These are phyloP conservation scores for Jimgerdemannia flammicorona DNA, from an alignment of 192 early-diverging fungal genomes.

Conservation along the genomic window DNA sequence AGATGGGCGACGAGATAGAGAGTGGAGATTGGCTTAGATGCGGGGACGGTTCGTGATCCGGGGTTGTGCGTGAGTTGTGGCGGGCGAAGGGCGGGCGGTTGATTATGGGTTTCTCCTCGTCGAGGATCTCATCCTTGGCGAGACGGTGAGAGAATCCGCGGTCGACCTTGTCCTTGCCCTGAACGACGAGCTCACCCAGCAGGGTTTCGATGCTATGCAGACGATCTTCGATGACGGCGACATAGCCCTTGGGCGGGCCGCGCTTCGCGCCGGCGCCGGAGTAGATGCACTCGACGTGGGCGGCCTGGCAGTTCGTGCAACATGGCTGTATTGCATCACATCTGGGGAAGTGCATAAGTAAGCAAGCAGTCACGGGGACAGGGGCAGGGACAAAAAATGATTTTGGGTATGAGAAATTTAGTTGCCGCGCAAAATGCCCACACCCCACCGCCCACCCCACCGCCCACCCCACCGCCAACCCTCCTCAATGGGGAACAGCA, in stretches of 20 bases:
- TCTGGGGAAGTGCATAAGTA: too few species aligned
- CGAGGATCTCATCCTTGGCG: too few species aligned
- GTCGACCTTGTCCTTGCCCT: slow-evolving; percentile 16
- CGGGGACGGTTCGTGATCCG: slow-evolving; percentile 63
- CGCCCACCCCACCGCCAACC: too few species aligned
- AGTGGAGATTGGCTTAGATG: slow-evolving; percentile 70
- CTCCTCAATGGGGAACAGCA: too few species aligned
- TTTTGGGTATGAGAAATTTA: too few species aligned
- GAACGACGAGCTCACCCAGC: slow-evolving; percentile 45
- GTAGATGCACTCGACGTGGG: slow-evolving; percentile 56
- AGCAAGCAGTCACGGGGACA: too few species aligned
- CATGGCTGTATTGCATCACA: too few species aligned
- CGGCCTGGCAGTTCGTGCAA: slow-evolving; percentile 48
- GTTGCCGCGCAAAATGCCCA: too few species aligned
- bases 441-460: too few species aligned
- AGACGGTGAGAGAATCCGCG: background rate
- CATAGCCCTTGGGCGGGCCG: slow-evolving; percentile 70
- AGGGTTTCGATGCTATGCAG: slow-evolving; percentile 58
- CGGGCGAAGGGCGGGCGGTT: background rate
- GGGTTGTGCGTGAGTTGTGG: slow-evolving; percentile 57
- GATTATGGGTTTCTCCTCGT: too few species aligned
- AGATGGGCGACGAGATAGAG: too few species aligned
- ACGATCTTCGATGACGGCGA: slow-evolving; percentile 64
- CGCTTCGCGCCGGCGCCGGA: slow-evolving; percentile 65
- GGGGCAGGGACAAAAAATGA: too few species aligned